Evolutionary conservation across 768 basidiomycete species (phyloP).

Genomic region (Phaffia australis): DNA sequence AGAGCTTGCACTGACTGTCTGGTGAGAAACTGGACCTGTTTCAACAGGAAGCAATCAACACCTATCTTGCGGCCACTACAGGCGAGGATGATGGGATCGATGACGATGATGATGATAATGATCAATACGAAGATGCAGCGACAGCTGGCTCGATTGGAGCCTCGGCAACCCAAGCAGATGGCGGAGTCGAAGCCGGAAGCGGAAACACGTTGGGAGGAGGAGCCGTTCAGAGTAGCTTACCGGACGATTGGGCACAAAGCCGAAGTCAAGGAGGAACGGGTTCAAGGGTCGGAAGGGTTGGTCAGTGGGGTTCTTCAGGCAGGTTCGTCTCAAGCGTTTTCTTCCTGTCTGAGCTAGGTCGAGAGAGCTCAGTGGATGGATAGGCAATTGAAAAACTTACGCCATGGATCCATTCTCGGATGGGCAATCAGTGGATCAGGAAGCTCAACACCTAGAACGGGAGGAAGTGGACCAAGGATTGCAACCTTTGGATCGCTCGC

Average conservation of each 20-base stretch:
- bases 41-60: conserved; percentile 17
- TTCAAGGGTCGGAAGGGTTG: conserved; percentile 26
- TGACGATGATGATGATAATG: no score
- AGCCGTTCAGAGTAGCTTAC: conserved; percentile 43
- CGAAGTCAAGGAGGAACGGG: conserved; percentile 21
- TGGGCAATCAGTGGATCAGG: conserved; percentile 18
- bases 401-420: no score
- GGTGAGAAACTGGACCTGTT: background rate
- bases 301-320: conserved; percentile 23
- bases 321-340: background rate
- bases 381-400: no score
- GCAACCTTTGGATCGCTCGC: conserved; percentile 39
- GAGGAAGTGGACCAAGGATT: conserved; percentile 35
- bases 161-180: background rate
- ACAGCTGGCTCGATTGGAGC: background rate
- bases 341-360: background rate
- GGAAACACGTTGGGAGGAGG: conserved; percentile 48
- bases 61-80: conserved; percentile 21
- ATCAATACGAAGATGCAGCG: conserved; percentile 3
- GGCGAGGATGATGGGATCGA: background rate
- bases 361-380: background rate
- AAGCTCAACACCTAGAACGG: conserved; percentile 10
- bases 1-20: background rate
- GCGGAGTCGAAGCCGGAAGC: conserved; percentile 27
- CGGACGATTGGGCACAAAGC: conserved; percentile 33